Base-by-base conservation (phyloP, 1,284 basidiomycete genomes). In the Rhodotorula sp. region DNA sequence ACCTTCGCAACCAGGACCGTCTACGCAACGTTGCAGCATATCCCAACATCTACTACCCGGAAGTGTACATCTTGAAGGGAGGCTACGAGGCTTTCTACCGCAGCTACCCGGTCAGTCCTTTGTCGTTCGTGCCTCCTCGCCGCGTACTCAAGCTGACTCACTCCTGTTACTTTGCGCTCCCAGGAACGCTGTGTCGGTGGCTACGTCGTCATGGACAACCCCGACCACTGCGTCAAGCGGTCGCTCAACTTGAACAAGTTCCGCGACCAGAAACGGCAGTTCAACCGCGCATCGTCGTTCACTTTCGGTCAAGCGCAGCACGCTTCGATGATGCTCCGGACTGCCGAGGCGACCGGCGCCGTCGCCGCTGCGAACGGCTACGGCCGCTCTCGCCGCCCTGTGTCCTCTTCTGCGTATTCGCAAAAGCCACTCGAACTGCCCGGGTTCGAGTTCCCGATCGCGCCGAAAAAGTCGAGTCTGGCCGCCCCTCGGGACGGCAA, bases 141-240 rank as follows among this genome's bases (percentile, higher is more conserved):
- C 6, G 17, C 33, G 24, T 22, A 26, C 6, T 12, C 46, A 5
- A 1, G 55, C 10, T 14, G 7, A 14, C 49, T 58, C 22, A 51
- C 53, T 44, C 29, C 22, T 56, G n/a, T 10, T 45, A 24, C 18
- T 55, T 33, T 12, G 48, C 29, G 14, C 33, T n/a, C 44, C 17
- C 62, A 82, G 82, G 76, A 81, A 6, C 88, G 88, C 56, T 97
- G 95, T 83, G 84, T 93, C 0, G 84, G 83, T 33, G 88, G 86
- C 3, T 99, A 99, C 80, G 88, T 96, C 51, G 87, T 85, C 26
- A 99, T 99, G 95, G 92, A 98, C 78, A 94, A 98, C 79, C 93
- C 94, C 0, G 85, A 85, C 54, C 89, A 94, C 80, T 85, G 88
- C 37, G 83, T 85, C 26, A 89, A 91, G 57, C 89, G 94, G 60